Percentiles rank a stretch among this genome's conserved stretches.
These are phyloP conservation scores for Nakaseomyces nivariensis DNA, from an alignment of 1,139 yeast species.

Conservation along the genomic window DNA sequence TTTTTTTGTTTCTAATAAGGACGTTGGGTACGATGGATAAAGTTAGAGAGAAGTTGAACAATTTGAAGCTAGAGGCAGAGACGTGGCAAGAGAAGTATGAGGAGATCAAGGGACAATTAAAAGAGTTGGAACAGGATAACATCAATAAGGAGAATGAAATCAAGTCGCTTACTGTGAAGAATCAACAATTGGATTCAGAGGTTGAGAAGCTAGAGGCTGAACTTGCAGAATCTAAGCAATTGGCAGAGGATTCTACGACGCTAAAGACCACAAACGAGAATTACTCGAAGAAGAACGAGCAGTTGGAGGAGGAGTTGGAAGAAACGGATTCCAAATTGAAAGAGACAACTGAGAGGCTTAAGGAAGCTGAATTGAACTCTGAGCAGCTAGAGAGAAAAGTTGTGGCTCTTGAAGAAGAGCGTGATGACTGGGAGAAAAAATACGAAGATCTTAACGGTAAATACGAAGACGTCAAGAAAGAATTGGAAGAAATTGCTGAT, in stretches of 20 bases:
- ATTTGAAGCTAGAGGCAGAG: conserved; percentile 90
- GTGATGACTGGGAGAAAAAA: conserved; percentile 86
- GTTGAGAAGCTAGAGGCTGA: conserved; percentile 76
- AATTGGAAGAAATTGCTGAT: conserved; percentile 65
- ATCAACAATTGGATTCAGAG: conserved; percentile 83
- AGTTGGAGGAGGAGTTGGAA: conserved; percentile 90
- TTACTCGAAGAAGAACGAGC: conserved; percentile 83
- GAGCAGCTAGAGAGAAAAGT: conserved; percentile 96
- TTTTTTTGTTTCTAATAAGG: too few species aligned
- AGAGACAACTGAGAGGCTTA: conserved; percentile 87
- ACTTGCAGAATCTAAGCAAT: conserved; percentile 69
- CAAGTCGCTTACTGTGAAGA: conserved; percentile 77
- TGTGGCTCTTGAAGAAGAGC: conserved; percentile 82
- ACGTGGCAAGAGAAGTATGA: conserved; percentile 96
- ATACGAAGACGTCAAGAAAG: conserved; percentile 75
- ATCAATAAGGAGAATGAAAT: conserved; percentile 92
- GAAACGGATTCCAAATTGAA: conserved; percentile 84
- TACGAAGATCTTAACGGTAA: conserved; percentile 79
- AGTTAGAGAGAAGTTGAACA: conserved; percentile 55
- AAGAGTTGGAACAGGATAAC: conserved; percentile 58
- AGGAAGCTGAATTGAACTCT: conserved; percentile 93
- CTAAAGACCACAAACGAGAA: conserved; percentile 84
- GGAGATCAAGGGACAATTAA: conserved; percentile 68
- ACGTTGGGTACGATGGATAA: conserved; percentile 21
- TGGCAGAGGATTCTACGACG: conserved; percentile 88